Base-by-base conservation (phyloP, 2,329 filamentous ascomycete species). In the Delphinella strobiligena region DNA sequence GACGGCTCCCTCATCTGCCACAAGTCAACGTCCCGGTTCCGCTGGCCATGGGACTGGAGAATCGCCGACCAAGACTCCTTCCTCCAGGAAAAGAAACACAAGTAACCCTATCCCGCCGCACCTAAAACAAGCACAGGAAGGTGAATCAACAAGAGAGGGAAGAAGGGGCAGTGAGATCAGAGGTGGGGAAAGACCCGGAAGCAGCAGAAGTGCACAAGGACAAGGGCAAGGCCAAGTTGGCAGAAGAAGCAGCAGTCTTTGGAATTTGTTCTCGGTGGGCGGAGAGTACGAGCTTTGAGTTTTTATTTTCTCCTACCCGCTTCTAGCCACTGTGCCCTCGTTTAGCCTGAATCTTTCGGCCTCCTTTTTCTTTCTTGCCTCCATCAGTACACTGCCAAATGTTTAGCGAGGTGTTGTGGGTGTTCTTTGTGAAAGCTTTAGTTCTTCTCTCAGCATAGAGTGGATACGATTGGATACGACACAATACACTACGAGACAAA, bases 201-300 rank as follows among this genome's bases (percentile, higher is more conserved):
- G 22, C 12, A 7, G 22, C 10, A 9, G 27, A 19, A 9, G 27
- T 7, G n/a, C 33, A 14, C 5, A 14, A 19, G n/a, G 22, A 12
- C 7, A 17, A 7, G 12, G 10, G 11, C 15, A 38, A 19, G 36
- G 36, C n/a, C 2, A 32, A 29, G 9, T 27, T 33, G 4, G 19
- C 5, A 5, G 36, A 24, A 33, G 33, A 14, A 36, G 34, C 4
- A 36, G 31, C 11, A 29, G 33, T 4, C n/a, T 41, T 4, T 41
- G 39, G 39, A 41, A 41, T 37, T 16, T 41, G 14, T 41, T 41
- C 5, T 36, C 29, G 32, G 39, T 34, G 22, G 22, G 22, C 12
- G 22, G 22, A 5, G 39, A 41, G 39, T 41, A 41, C 36, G 39
- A 41, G 34, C 35, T 41, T 36, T 40, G 31, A 36, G n/a, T n/a